Evolutionary conservation across 495 filamentous ascomycete genomes (phyloP).

Genomic region (Aspergillus sclerotiicarbonarius): DNA sequence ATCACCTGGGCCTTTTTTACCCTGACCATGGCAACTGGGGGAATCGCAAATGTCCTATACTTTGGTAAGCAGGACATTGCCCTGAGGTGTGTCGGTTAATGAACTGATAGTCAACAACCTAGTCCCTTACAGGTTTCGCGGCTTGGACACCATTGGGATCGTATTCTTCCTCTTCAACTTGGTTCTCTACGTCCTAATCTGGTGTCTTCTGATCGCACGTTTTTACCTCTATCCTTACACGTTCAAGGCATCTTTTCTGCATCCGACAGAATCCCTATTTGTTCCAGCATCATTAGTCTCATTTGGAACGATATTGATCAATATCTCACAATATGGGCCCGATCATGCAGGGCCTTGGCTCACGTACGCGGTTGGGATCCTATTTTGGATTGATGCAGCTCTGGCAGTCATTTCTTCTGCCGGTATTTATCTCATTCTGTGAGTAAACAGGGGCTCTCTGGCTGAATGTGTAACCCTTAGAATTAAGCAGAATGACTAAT

Average conservation of each 20-base stretch:
- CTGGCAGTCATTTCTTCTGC: conserved; percentile 63
- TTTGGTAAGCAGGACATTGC: conserved; percentile 44
- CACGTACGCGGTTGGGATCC: conserved; percentile 53
- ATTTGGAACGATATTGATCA: conserved; percentile 75
- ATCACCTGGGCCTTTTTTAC: conserved; percentile 71
- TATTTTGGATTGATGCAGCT: conserved; percentile 73
- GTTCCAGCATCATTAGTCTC: conserved; percentile 70
- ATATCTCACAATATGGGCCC: conserved; percentile 75
- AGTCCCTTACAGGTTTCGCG: conserved; percentile 70
- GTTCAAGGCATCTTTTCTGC: conserved; percentile 67
- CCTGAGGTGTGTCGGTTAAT: background rate
- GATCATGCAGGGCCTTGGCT: conserved; percentile 67
- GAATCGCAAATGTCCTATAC: conserved; percentile 75
- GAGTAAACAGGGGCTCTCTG: conserved; percentile 5
- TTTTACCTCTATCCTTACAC: conserved; percentile 71
- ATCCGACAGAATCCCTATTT: conserved; percentile 79
- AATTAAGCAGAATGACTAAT: conserved; percentile 17
- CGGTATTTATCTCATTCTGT: conserved; percentile 72
- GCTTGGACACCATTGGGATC: conserved; percentile 68
- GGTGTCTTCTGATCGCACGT: conserved; percentile 62
- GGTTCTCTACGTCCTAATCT: conserved; percentile 66
- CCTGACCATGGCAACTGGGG: conserved; percentile 80
- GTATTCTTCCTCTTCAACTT: conserved; percentile 77
- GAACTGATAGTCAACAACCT: conserved; percentile 10
- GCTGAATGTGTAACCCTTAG: background rate